phyloP scores from a whole-genome alignment of 78 protist species.

The Abeoforma whisleri region DNA sequence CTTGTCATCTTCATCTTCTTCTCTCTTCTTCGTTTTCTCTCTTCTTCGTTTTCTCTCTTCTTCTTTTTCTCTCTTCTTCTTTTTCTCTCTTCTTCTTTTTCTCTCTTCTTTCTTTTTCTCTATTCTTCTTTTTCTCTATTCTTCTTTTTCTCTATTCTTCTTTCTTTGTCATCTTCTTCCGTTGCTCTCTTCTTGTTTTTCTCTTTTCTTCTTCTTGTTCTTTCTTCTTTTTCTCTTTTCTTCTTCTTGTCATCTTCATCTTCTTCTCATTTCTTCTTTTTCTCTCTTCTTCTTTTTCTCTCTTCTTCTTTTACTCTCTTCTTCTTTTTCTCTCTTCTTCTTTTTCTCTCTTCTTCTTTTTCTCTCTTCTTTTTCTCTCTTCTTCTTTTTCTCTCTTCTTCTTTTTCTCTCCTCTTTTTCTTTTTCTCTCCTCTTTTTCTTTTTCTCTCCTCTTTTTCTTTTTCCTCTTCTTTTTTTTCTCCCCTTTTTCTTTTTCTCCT shows the following conservation, averaged over 20 bases:
- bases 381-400: neutral
- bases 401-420: neutral
- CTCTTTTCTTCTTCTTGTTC: neutral
- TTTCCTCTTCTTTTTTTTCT: neutral
- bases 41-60: neutral
- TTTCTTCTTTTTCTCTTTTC: neutral
- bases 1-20: neutral
- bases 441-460: neutral
- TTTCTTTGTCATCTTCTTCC: neutral
- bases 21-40: constrained; percentile 4
- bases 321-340: neutral
- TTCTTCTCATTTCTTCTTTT: neutral
- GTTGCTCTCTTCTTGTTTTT: neutral
- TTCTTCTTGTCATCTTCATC: neutral
- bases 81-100: neutral
- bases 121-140: neutral
- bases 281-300: neutral
- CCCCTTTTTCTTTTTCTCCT: neutral
- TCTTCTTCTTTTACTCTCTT: neutral
- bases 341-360: neutral
- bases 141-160: neutral
- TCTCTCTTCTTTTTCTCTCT: neutral
- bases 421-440: neutral
- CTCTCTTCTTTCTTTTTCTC: neutral
- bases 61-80: neutral